These are phyloP conservation scores for sorghum (Sorghum bicolor) DNA, from an alignment of 176 grass and related monocot species.

Conservation along the genomic window DNA sequence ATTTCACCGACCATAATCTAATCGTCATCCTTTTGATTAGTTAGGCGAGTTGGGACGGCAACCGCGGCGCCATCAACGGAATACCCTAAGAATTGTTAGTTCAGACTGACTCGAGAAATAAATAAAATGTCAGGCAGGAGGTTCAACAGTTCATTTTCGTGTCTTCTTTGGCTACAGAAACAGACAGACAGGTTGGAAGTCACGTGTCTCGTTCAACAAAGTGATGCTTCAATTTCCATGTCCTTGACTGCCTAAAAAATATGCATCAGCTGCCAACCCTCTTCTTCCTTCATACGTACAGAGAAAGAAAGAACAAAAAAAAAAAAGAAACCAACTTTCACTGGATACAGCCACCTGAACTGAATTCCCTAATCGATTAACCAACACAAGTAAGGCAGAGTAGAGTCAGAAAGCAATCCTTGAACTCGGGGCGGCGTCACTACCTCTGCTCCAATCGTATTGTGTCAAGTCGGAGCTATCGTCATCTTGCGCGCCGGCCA, in stretches of 20 bases:
- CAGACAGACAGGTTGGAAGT: background rate
- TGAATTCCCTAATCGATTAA: background rate
- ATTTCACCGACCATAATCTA: background rate
- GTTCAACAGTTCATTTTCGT: background rate
- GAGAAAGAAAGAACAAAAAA: background rate
- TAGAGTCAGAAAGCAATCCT: slow-evolving; percentile 25
- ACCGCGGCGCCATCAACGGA: slow-evolving; percentile 4
- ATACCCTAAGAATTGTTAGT: background rate
- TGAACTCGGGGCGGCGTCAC: slow-evolving; percentile 10
- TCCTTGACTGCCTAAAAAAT: background rate
- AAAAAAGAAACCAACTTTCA: background rate
- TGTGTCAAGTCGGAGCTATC: slow-evolving; percentile 68
- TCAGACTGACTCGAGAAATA: background rate
- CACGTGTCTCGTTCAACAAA: background rate
- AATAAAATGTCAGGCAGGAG: background rate
- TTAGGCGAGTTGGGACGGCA: slow-evolving; percentile 9
- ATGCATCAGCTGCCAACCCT: background rate
- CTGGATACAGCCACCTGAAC: background rate
- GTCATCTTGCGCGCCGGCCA: slow-evolving; percentile 62
- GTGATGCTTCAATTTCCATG: background rate
- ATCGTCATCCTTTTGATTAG: background rate
- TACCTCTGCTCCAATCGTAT: slow-evolving; percentile 42
- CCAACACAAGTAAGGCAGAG: slow-evolving; percentile 1
- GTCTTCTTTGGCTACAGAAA: background rate
- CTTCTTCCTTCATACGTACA: background rate